phyloP scores from a whole-genome alignment of 169 alveolate species.

The Cryptosporidium meleagridis region DNA sequence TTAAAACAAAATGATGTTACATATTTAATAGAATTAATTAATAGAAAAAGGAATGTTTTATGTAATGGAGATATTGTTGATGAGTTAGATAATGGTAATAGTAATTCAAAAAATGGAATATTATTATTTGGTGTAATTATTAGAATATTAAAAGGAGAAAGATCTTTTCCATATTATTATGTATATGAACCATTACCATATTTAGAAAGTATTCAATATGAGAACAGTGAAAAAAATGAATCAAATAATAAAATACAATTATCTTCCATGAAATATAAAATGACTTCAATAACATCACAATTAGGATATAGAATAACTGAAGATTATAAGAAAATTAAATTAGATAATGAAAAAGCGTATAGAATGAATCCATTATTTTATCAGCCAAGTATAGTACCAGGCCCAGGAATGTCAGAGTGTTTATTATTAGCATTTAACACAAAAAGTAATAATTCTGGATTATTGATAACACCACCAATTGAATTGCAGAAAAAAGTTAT shows the following conservation, averaged over 20 bases:
- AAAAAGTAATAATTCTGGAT: conserved; percentile 73
- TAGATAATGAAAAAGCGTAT: conserved; percentile 17
- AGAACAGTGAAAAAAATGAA: neutral
- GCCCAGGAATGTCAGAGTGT: conserved; percentile 74
- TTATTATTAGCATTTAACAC: conserved; percentile 68
- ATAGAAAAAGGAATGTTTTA: conserved; percentile 25
- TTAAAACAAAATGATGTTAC: conserved; percentile 44
- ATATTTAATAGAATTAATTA: conserved; percentile 65
- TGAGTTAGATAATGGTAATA: neutral
- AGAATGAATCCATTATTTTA: conserved; percentile 56
- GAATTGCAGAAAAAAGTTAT: conserved; percentile 35
- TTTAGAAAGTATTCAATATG: conserved; percentile 2
- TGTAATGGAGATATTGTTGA: conserved; percentile 45
- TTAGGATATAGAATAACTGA: conserved; percentile 37
- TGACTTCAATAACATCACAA: conserved; percentile 62
- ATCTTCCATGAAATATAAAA: conserved; percentile 35
- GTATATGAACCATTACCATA: conserved; percentile 73
- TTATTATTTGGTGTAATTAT: conserved; percentile 67
- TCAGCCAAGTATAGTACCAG: conserved; percentile 73
- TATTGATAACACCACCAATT: conserved; percentile 62
- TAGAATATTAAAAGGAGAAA: conserved; percentile 73
- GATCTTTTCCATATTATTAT: conserved; percentile 72
- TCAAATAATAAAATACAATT: neutral
- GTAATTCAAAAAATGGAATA: conserved; percentile 27
- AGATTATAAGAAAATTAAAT: conserved; percentile 49